These are phyloP conservation scores for Pyricularia sp. DNA, from an alignment of 2,329 filamentous ascomycete genomes.

Conservation along the genomic window DNA sequence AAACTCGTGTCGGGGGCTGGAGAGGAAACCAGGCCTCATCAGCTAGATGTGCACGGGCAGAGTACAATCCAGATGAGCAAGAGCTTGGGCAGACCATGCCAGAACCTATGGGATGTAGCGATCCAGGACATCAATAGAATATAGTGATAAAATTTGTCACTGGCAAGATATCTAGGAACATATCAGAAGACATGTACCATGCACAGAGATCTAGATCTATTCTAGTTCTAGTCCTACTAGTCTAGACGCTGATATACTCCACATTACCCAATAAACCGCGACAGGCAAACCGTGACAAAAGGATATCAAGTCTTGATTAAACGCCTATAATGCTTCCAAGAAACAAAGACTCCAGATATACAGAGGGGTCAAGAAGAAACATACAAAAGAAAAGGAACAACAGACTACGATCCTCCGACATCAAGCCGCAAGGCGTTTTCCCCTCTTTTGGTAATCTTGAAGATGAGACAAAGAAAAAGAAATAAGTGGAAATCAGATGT, in stretches of 20 bases:
- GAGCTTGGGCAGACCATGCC: not conserved
- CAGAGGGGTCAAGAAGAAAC: not conserved
- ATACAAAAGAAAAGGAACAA: conserved; percentile 5
- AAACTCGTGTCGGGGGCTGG: not conserved
- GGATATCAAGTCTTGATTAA: conserved; percentile 11
- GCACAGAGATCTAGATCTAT: not conserved
- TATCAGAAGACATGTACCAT: not conserved
- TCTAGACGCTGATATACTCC: not conserved
- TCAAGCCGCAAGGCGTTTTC: conserved; percentile 2
- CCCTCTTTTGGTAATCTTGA: not conserved
- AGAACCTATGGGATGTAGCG: not conserved
- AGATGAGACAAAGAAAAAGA: not conserved
- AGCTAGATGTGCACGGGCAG: not conserved
- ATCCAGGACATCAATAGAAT: not conserved
- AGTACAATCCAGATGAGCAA: not conserved
- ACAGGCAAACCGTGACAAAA: not conserved
- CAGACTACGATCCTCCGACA: not conserved
- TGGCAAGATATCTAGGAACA: not conserved
- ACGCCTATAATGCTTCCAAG: conserved; percentile 12
- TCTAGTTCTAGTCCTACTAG: no score
- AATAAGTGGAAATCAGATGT: not conserved
- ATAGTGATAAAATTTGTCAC: not conserved
- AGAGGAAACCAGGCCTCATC: not conserved
- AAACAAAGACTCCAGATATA: conserved; percentile 5
- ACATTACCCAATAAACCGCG: not conserved